phyloP scores from a whole-genome alignment of 139 green algal genomes.

The Haematococcus lacustris region DNA sequence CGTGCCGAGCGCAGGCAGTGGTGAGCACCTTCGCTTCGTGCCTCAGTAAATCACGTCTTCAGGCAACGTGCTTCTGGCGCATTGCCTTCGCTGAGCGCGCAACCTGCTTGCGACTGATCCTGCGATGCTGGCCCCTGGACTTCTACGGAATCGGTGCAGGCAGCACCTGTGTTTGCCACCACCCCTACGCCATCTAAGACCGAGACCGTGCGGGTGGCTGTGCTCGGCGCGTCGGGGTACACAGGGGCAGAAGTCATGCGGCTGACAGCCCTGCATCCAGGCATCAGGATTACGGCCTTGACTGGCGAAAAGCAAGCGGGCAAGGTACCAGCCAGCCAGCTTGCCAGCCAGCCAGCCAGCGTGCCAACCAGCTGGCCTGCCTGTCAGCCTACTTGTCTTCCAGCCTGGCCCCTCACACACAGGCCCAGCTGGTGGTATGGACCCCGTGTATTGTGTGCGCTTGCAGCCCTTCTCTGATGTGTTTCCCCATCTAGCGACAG shows the following conservation, averaged over 20 bases:
- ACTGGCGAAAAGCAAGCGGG: constrained; percentile 91
- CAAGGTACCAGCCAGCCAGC: too few relatives aligned
- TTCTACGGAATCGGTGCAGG: not conserved
- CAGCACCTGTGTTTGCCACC: not conserved
- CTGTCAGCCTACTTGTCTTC: too few relatives aligned
- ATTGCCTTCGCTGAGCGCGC: not conserved
- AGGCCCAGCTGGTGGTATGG: not conserved
- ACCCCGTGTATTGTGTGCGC: too few relatives aligned
- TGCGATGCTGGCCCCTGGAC: not conserved
- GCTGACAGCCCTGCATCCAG: constrained; percentile 75
- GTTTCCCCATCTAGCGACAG: constrained; percentile 82
- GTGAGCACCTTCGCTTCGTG: not conserved
- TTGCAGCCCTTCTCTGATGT: constrained; percentile 75
- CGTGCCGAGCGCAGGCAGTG: not conserved
- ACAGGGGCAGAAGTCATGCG: constrained; percentile 88
- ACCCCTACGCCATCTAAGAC: not conserved
- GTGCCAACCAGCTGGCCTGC: too few relatives aligned
- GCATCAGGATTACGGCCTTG: constrained; percentile 71
- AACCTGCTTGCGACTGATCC: not conserved
- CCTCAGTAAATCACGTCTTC: not conserved
- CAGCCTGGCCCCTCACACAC: not conserved
- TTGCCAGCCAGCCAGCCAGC: too few relatives aligned
- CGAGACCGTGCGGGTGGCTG: constrained; percentile 53
- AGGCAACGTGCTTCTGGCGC: not conserved
- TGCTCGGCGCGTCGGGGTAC: constrained; percentile 93